These are phyloP conservation scores for Takakia lepidozioides DNA, from an alignment of 225 moss, liverwort and hornwort genomes.

Conservation along the genomic window DNA sequence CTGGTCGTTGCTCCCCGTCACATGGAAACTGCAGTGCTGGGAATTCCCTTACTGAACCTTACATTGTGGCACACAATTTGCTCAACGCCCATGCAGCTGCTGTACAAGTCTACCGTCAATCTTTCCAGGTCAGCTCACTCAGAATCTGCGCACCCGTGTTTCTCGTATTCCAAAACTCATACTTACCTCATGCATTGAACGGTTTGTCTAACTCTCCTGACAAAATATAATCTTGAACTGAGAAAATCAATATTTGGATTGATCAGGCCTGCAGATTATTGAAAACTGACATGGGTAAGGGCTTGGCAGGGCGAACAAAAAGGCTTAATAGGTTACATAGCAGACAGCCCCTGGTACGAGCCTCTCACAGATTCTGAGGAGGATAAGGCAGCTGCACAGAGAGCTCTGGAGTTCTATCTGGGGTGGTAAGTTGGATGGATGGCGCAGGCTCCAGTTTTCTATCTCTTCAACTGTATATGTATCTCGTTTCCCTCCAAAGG, in stretches of 20 bases:
- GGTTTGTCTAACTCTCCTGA: not conserved
- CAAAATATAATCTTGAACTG: too few relatives aligned
- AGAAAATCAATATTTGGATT: not conserved
- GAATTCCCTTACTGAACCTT: slow-evolving; percentile 70
- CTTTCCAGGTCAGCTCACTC: slow-evolving; percentile 33
- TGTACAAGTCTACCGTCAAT: slow-evolving; percentile 59
- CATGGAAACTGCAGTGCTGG: slow-evolving; percentile 41
- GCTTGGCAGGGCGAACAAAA: slow-evolving; percentile 41
- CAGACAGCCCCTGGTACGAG: slow-evolving; percentile 75
- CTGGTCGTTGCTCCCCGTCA: slow-evolving; percentile 71
- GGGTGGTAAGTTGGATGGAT: slow-evolving; percentile 44
- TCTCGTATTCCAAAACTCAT: not conserved
- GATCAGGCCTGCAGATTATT: too few relatives aligned
- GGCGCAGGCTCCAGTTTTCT: too few relatives aligned
- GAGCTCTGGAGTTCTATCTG: slow-evolving; percentile 54
- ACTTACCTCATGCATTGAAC: not conserved
- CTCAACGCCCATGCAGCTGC: slow-evolving; percentile 71
- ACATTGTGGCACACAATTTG: slow-evolving; percentile 64
- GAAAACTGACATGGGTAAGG: not conserved
- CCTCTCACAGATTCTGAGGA: slow-evolving; percentile 43
- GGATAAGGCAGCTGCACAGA: slow-evolving; percentile 54
- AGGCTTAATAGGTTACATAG: slow-evolving; percentile 58
- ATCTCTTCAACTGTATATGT: too few relatives aligned
- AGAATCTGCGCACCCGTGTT: too few relatives aligned
- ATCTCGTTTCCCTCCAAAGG: too few relatives aligned